A percentile compares a stretch with the other conserved stretches of the same genome.
These are phyloP conservation scores for Reutealis trisperma DNA, from an alignment of 345 rosid genomes.

Conservation along the genomic window DNA sequence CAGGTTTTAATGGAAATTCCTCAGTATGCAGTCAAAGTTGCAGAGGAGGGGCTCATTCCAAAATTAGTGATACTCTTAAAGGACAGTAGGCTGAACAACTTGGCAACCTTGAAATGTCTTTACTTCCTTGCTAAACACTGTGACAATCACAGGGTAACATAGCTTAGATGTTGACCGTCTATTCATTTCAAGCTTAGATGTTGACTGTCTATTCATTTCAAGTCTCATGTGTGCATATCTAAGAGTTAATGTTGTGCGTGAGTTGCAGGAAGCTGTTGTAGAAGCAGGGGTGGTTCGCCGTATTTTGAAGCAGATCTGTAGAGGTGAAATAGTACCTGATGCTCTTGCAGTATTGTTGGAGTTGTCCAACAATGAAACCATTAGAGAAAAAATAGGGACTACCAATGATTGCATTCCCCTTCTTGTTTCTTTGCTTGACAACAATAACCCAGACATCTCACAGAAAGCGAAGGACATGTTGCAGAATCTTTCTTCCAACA, in stretches of 20 bases:
- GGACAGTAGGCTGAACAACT: constrained; percentile 27
- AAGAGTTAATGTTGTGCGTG: constrained; percentile 8
- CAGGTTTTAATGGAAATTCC: constrained; percentile 36
- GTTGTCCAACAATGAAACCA: constrained; percentile 38
- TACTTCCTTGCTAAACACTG: constrained; percentile 38
- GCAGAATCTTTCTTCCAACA: constrained; percentile 50
- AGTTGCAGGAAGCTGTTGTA: constrained; percentile 43
- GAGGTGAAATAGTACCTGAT: constrained; percentile 30
- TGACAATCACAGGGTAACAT: constrained; percentile 38
- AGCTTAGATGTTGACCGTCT: neutral
- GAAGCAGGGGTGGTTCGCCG: constrained; percentile 41
- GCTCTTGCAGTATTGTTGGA: constrained; percentile 43
- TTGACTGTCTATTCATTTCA: neutral
- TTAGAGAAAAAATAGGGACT: constrained; percentile 42
- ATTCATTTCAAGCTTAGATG: neutral
- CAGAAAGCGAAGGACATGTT: constrained; percentile 35
- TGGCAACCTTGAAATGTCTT: constrained; percentile 41
- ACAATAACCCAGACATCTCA: constrained; percentile 25
- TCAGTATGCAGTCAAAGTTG: constrained; percentile 32
- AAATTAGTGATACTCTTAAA: constrained; percentile 43
- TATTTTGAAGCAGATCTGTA: constrained; percentile 41
- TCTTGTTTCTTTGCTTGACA: constrained; percentile 45
- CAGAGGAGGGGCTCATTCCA: constrained; percentile 34
- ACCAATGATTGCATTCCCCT: constrained; percentile 50
- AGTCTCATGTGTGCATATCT: neutral